phyloP scores from a whole-genome alignment of 805 yeast species.

The Nematodospora valgi region DNA sequence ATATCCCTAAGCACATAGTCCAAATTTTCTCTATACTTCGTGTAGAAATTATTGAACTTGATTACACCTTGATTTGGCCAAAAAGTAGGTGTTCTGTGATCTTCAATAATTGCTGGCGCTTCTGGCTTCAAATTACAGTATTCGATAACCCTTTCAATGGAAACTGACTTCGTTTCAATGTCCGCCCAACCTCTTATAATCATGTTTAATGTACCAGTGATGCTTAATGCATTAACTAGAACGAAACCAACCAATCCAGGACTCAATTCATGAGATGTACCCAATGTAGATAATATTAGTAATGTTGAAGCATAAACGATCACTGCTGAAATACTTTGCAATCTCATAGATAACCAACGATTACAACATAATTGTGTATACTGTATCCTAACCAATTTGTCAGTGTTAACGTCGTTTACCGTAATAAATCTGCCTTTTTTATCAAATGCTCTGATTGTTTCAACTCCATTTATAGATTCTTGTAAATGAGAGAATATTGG shows the following conservation, averaged over 20 bases:
- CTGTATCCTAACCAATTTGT: constrained; percentile 18
- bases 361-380: constrained; percentile 20
- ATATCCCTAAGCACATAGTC: constrained; percentile 75
- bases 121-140: constrained; percentile 38
- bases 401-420: constrained; percentile 20
- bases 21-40: constrained; percentile 80
- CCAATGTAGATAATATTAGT: constrained; percentile 21
- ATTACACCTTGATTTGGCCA: constrained; percentile 85
- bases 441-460: constrained; percentile 29
- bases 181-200: constrained; percentile 34
- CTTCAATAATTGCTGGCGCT: constrained; percentile 40
- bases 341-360: constrained; percentile 36
- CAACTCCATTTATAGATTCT: constrained; percentile 34
- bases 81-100: constrained; percentile 31
- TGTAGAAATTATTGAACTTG: constrained; percentile 65
- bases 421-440: constrained; percentile 25
- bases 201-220: constrained; percentile 27
- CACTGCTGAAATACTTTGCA: constrained; percentile 31
- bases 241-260: constrained; percentile 37
- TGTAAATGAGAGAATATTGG: constrained; percentile 35
- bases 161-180: constrained; percentile 29
- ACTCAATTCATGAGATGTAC: constrained; percentile 18
- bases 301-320: constrained; percentile 26
- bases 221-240: constrained; percentile 32
- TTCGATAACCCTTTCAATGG: constrained; percentile 36